Percentiles rank a stretch among this genome's conserved stretches.
Conservation (phyloP, 2,329 filamentous ascomycete genomes). For the Penicillium sp. region DNA sequence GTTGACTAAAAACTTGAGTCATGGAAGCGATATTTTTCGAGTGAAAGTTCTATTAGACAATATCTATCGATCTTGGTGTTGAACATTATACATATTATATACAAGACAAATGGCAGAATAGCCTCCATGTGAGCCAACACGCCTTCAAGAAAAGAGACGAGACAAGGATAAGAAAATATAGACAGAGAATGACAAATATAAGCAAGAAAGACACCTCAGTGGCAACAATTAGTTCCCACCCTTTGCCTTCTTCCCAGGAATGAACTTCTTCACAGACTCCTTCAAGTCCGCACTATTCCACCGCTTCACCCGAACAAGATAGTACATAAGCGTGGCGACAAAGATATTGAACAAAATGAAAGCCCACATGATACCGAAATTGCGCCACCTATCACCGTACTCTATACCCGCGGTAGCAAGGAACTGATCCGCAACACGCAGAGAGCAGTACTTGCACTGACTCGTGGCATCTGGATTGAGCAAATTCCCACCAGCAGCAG, state of each 20-base stretch:
- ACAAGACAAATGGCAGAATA: no score
- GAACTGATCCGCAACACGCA: slow-evolving; percentile 39
- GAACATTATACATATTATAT: no score
- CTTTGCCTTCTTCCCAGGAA: slow-evolving; percentile 16
- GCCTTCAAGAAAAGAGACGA: no score
- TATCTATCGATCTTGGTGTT: no score
- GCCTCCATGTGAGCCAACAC: no score
- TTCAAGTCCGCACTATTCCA: slow-evolving; percentile 22
- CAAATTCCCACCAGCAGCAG: slow-evolving; percentile 52
- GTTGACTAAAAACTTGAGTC: no score
- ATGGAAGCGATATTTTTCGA: no score
- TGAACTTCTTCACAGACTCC: slow-evolving; percentile 10
- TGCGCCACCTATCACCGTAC: slow-evolving; percentile 62
- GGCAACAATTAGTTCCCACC: not conserved
- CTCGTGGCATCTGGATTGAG: slow-evolving; percentile 47
- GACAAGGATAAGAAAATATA: not conserved
- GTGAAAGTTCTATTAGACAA: no score
- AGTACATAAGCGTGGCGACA: slow-evolving; percentile 46
- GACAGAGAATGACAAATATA: not conserved
- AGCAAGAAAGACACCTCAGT: not conserved
- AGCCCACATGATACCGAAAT: slow-evolving; percentile 62
- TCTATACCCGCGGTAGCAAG: slow-evolving; percentile 44
- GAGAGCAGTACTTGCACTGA: slow-evolving; percentile 51
- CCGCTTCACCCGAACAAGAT: slow-evolving; percentile 36
- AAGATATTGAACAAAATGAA: slow-evolving; percentile 57